These are phyloP conservation scores for Annulohypoxylon maeteangense DNA, from an alignment of 495 filamentous ascomycete species.

Conservation along the genomic window DNA sequence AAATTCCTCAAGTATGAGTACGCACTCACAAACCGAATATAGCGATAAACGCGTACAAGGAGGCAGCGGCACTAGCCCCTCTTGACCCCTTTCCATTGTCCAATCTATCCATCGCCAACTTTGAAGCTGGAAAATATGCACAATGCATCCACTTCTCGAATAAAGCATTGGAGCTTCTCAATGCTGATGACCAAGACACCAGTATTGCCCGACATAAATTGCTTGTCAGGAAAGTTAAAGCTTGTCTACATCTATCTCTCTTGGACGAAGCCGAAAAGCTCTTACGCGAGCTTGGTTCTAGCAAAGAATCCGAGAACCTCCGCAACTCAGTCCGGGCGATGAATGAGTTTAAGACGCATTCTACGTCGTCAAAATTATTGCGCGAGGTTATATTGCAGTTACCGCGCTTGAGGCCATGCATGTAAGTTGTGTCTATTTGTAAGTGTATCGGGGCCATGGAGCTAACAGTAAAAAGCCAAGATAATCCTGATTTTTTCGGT, in stretches of 20 bases:
- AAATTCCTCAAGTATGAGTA: neutral
- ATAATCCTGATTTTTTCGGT: conserved; percentile 40
- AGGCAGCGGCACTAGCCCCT: conserved; percentile 41
- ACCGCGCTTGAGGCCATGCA: conserved; percentile 35
- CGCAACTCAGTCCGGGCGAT: conserved; percentile 2
- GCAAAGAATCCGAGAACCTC: conserved; percentile 5
- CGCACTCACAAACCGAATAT: neutral
- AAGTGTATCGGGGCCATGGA: neutral
- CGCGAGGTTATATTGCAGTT: conserved; percentile 37
- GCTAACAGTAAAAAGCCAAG: conserved; percentile 20
- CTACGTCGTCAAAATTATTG: neutral
- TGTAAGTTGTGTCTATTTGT: conserved; percentile 30
- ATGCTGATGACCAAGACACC: neutral
- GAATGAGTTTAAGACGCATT: neutral
- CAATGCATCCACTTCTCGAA: conserved; percentile 36
- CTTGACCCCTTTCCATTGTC: conserved; percentile 45
- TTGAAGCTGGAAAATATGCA: conserved; percentile 50
- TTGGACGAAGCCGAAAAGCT: conserved; percentile 37
- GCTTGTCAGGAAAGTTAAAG: conserved; percentile 43
- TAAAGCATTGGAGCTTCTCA: conserved; percentile 43
- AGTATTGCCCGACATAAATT: conserved; percentile 37
- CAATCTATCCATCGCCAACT: conserved; percentile 49
- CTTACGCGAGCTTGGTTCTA: conserved; percentile 21
- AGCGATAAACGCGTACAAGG: conserved; percentile 46
- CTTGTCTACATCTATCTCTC: conserved; percentile 40